Evolutionary conservation across 2,329 filamentous ascomycete genomes (phyloP).

Genomic region (Cordyceps cicadae): DNA sequence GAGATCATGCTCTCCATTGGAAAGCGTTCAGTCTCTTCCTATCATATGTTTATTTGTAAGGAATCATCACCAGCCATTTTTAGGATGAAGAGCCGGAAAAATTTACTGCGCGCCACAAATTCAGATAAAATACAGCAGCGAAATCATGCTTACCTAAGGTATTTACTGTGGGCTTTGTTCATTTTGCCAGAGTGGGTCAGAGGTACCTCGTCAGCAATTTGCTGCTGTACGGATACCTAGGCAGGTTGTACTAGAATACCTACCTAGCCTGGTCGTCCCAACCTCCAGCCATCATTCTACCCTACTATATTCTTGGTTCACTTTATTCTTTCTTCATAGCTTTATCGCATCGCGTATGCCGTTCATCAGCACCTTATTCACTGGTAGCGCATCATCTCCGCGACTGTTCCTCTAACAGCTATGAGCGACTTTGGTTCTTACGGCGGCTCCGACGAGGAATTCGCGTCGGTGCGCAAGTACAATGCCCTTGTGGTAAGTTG

Average conservation of each 20-base stretch:
- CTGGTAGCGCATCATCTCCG: constrained; percentile 5
- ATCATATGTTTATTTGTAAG: constrained; percentile 47
- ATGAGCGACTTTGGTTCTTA: constrained; percentile 68
- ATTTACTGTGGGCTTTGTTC: background rate
- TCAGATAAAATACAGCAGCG: constrained; percentile 16
- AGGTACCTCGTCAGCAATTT: background rate
- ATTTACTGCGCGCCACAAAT: constrained; percentile 15
- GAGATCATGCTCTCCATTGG: constrained; percentile 51
- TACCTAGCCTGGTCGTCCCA: background rate
- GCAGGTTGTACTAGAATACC: too few species aligned
- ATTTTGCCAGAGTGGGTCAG: background rate
- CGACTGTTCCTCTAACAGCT: constrained; percentile 12
- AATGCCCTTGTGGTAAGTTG: constrained; percentile 62
- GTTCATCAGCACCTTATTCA: background rate
- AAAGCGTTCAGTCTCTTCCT: constrained; percentile 61
- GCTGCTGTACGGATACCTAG: constrained; percentile 3
- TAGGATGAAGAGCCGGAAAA: constrained; percentile 25
- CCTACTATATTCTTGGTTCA: background rate
- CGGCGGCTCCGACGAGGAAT: constrained; percentile 71
- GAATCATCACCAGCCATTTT: constrained; percentile 54
- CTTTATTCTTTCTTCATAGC: background rate
- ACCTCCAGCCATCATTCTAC: background rate
- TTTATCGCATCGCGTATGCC: constrained; percentile 1
- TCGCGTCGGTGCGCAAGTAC: constrained; percentile 71
- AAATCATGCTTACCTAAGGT: constrained; percentile 17